Conservation (phyloP, 106 monocot species). For the Dioscorea alata region DNA sequence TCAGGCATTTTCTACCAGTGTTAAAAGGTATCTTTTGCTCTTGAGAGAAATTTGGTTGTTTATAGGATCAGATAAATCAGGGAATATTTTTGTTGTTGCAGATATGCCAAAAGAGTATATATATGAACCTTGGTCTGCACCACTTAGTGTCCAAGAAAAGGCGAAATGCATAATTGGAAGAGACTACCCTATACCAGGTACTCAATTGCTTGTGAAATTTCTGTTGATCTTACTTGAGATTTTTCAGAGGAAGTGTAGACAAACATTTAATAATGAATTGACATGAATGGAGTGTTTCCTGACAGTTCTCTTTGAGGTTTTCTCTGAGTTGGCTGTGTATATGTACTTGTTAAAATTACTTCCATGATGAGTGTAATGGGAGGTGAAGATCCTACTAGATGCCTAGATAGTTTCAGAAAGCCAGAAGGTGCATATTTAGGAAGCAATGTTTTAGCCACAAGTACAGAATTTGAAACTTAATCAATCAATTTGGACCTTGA, state of each 20-base stretch:
- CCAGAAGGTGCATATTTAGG: background rate
- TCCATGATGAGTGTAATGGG: background rate
- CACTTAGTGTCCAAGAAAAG: slow-evolving; percentile 58
- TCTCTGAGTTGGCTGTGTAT: background rate
- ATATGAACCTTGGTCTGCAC: slow-evolving; percentile 93
- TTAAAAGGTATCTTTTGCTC: slow-evolving; percentile 42
- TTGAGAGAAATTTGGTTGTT: background rate
- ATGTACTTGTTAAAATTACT: background rate
- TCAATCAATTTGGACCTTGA: background rate
- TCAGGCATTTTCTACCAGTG: slow-evolving; percentile 78
- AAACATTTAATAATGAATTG: background rate
- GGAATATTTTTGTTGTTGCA: slow-evolving; percentile 12
- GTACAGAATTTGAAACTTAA: background rate
- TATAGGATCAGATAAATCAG: background rate
- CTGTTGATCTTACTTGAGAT: background rate
- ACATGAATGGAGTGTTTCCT: background rate
- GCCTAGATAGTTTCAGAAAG: background rate
- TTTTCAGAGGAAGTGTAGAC: background rate
- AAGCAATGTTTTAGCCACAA: background rate
- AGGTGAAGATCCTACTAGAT: too few species aligned
- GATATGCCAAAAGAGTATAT: slow-evolving; percentile 89
- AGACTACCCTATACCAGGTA: slow-evolving; percentile 88
- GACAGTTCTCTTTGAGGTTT: background rate
- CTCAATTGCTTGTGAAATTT: background rate
- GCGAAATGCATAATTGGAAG: slow-evolving; percentile 81